Percentiles rank a stretch among this genome's conserved stretches.
phyloP scores from a whole-genome alignment of 495 filamentous ascomycete species.

The Penicillium daleae region DNA sequence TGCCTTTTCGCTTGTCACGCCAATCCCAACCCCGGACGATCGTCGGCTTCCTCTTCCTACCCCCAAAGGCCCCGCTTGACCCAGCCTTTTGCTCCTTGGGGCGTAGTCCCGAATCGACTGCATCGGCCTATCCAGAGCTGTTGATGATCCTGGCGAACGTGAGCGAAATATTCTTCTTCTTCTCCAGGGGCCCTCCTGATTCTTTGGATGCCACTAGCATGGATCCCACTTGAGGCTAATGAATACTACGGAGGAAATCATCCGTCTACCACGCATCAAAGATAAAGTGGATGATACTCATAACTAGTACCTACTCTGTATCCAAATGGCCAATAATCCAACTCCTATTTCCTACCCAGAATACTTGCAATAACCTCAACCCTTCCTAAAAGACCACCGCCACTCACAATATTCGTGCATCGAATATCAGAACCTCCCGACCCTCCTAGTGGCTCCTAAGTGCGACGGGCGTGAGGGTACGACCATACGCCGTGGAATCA shows the following conservation, averaged over 20 bases:
- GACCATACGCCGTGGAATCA: conserved; percentile 8
- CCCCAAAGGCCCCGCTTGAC: conserved; percentile 9
- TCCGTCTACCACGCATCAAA: too few relatives aligned
- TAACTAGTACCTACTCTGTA: too few relatives aligned
- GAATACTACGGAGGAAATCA: too few relatives aligned
- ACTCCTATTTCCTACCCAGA: too few relatives aligned
- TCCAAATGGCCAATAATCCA: too few relatives aligned
- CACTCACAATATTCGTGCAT: neutral
- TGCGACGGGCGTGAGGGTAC: neutral
- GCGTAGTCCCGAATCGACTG: neutral
- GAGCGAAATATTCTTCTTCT: too few relatives aligned
- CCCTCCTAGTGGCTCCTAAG: neutral
- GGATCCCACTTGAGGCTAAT: too few relatives aligned
- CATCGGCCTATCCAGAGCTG: neutral
- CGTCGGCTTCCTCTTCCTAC: conserved; percentile 17
- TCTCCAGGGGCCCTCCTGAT: neutral
- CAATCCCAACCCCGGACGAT: conserved; percentile 19
- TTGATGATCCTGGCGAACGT: neutral
- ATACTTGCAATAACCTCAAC: too few relatives aligned
- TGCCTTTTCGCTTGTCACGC: conserved; percentile 18
- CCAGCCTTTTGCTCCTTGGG: conserved; percentile 5
- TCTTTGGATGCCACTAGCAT: neutral
- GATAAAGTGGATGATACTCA: too few relatives aligned
- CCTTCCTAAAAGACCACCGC: neutral
- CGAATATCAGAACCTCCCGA: neutral